Evolutionary conservation across 2,329 filamentous ascomycete genomes (phyloP).

Genomic region (Claviceps pusilla): DNA sequence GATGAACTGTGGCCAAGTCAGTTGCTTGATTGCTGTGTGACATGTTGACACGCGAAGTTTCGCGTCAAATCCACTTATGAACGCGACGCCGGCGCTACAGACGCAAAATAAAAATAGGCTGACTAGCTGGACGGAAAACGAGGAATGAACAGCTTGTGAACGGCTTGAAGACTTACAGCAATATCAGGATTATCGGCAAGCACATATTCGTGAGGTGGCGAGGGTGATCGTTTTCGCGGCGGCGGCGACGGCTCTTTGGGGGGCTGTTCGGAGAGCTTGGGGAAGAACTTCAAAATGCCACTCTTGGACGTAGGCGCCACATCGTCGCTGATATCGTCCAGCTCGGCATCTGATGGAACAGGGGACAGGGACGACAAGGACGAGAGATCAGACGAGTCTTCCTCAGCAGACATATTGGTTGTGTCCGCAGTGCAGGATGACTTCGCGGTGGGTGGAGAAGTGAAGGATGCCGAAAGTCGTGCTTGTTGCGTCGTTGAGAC

Average conservation of each 20-base stretch:
- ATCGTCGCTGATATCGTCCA: conserved; percentile 30
- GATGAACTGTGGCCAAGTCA: conserved; percentile 57
- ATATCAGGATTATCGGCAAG: conserved; percentile 85
- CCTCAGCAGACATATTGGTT: conserved; percentile 39
- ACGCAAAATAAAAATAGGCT: background rate
- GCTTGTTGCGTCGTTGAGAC: conserved; percentile 12
- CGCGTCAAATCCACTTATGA: conserved; percentile 31
- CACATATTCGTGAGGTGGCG: conserved; percentile 78
- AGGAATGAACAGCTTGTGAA: background rate
- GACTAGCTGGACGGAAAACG: background rate
- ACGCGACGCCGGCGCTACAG: conserved; percentile 3
- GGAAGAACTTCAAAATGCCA: conserved; percentile 55
- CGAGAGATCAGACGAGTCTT: conserved; percentile 50
- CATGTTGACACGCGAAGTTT: conserved; percentile 32
- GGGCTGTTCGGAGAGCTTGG: conserved; percentile 36
- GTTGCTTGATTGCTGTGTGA: background rate
- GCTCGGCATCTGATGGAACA: conserved; percentile 29
- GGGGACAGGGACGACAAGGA: conserved; percentile 36
- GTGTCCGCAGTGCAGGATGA: conserved; percentile 10
- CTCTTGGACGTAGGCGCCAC: conserved; percentile 32
- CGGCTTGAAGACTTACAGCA: conserved; percentile 53
- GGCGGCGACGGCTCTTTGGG: conserved; percentile 48
- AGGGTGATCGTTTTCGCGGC: conserved; percentile 65
- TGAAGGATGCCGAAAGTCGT: conserved; percentile 13
- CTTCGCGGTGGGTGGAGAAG: conserved; percentile 15